phyloP scores from a whole-genome alignment of 2,329 filamentous ascomycete genomes.

The Fusarium sp. region DNA sequence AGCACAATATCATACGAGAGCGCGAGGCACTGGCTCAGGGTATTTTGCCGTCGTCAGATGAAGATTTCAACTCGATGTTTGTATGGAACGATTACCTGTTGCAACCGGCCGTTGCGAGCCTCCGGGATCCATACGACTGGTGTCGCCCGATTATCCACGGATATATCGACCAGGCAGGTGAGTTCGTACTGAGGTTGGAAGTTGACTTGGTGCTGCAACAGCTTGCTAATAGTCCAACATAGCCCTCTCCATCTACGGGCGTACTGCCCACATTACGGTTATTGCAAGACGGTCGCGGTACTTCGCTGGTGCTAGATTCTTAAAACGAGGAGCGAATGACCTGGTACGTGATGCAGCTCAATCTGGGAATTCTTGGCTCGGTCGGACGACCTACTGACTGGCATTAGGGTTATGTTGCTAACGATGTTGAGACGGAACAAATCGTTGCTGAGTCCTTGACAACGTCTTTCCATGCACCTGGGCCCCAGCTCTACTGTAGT shows the following conservation, averaged over 20 bases:
- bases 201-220: neutral
- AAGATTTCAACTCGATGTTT: constrained; percentile 93
- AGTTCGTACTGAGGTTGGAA: constrained; percentile 18
- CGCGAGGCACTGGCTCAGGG: constrained; percentile 79
- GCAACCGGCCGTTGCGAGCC: constrained; percentile 76
- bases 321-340: constrained; percentile 96
- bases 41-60: constrained; percentile 68
- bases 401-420: constrained; percentile 88
- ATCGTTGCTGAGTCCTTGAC: constrained; percentile 96
- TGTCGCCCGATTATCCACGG: constrained; percentile 96
- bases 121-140: constrained; percentile 94
- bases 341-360: constrained; percentile 59
- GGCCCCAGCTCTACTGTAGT: constrained; percentile 86
- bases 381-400: constrained; percentile 16
- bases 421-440: constrained; percentile 98
- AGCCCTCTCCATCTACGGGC: constrained; percentile 87
- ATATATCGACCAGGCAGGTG: constrained; percentile 89
- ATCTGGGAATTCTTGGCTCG: neutral
- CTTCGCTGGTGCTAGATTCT: constrained; percentile 93
- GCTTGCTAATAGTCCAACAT: constrained; percentile 10
- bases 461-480: constrained; percentile 95
- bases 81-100: constrained; percentile 97
- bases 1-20: constrained; percentile 91
- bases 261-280: constrained; percentile 91
- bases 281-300: constrained; percentile 93